Base-by-base conservation (phyloP, 306 rosid species). In the Neltuma alba region DNA sequence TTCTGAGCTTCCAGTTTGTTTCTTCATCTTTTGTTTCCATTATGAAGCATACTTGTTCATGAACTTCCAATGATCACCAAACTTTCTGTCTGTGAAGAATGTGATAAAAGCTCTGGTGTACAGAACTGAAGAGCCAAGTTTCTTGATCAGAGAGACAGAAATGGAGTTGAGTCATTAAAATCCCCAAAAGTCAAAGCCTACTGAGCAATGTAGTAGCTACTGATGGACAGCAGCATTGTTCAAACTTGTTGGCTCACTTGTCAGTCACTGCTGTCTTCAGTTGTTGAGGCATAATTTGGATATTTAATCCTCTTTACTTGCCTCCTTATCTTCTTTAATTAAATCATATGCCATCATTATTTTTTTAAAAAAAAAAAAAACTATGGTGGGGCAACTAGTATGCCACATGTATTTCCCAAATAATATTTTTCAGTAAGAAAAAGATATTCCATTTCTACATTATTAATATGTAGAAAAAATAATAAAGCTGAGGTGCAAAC, bases 1-100 rank as follows among this genome's bases (percentile, higher is more conserved):
- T 82, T 55, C 78, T 70, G 40, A 62, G 45, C 80, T 70, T 83
- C 63, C 40, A 36, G 61, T 58, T 25, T 76, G 82, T 68, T 77
- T 72, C 54, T 68, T 36, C 20, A 13, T 67, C 72, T 14, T 28
- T 36, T 55, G 55, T 42, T 78, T 62, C 25, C 33, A 21, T 30
- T 33, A 6, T 72, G 82, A 69, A 72, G 33, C 28, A 44, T 67
- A 30, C 25, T 30, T 38, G 70, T 69, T 11, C 34, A 18, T 72
- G 36, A 82, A 66, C 41, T 25, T 40, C 33, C 69, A 30, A 15
- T 50, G 18, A 58, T 58, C 15, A 20, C 21, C 15, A 61, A 25
- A 71, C 27, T 45, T n/a, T 60, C 38, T 15, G 9, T 60, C 11
- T 6, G 2, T 31, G 76, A 68, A 57, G 18, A 69, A 42, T 6